phyloP scores from a whole-genome alignment of 75 land plant genomes.

The Chamaecyparis obtusa region DNA sequence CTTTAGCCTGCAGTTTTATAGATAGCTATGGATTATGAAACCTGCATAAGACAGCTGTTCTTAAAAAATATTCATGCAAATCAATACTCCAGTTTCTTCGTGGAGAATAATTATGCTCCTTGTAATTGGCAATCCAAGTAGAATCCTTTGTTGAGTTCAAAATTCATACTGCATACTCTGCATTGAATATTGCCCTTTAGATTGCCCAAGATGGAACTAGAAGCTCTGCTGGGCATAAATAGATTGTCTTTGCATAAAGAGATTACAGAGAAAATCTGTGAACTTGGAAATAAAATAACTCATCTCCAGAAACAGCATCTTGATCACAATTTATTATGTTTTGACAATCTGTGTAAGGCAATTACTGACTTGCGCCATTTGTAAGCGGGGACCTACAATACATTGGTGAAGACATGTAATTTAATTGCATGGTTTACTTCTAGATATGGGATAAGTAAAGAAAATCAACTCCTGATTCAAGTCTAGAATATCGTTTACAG shows the following conservation, averaged over 20 bases:
- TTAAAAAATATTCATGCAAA: neutral
- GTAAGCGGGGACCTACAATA: conserved; percentile 49
- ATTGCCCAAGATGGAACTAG: neutral
- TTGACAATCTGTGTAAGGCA: neutral
- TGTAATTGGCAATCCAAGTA: neutral
- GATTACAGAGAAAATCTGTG: neutral
- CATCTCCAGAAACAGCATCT: neutral
- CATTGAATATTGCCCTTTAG: neutral
- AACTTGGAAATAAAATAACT: neutral
- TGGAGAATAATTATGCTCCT: neutral
- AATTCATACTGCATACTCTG: neutral
- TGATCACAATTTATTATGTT: neutral
- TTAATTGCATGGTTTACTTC: neutral
- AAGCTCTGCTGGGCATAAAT: neutral
- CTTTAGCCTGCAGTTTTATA: neutral
- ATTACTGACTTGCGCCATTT: conserved; percentile 62
- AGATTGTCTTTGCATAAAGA: neutral
- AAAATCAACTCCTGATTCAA: neutral
- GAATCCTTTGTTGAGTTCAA: neutral
- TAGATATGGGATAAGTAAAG: neutral
- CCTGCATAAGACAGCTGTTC: neutral
- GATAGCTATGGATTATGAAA: neutral
- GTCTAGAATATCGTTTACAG: neutral
- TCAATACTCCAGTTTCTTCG: neutral
- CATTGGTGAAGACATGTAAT: neutral